These are phyloP conservation scores for Taiozyma sp. DNA, from an alignment of 1,139 yeast genomes.

Conservation along the genomic window DNA sequence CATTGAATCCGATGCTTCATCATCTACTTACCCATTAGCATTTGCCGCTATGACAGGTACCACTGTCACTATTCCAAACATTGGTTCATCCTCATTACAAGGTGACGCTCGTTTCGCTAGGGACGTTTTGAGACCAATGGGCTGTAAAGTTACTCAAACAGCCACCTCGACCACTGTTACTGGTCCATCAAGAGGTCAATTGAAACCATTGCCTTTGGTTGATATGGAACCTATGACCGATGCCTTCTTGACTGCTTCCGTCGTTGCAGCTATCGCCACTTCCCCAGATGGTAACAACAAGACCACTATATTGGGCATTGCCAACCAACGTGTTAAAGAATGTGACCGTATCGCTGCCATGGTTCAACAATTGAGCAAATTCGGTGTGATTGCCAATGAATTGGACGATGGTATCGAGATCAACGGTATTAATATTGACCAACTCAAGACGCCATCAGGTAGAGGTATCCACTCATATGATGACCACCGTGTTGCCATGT, in stretches of 20 bases:
- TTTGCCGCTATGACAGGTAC: slow-evolving; percentile 98
- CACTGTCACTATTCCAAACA: slow-evolving; percentile 88
- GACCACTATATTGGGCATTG: slow-evolving; percentile 90
- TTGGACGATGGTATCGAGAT: slow-evolving; percentile 91
- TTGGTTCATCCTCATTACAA: slow-evolving; percentile 87
- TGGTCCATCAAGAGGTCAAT: slow-evolving; percentile 71
- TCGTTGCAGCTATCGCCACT: slow-evolving; percentile 87
- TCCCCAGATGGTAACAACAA: slow-evolving; percentile 36
- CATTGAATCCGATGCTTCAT: slow-evolving; percentile 97
- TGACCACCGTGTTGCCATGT: slow-evolving; percentile 98
- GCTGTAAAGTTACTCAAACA: slow-evolving; percentile 82
- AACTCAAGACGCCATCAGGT: slow-evolving; percentile 47
- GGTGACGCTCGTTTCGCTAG: slow-evolving; percentile 98
- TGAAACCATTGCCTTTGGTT: slow-evolving; percentile 67
- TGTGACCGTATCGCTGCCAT: slow-evolving; percentile 96
- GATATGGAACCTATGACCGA: slow-evolving; percentile 99
- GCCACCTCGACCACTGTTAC: slow-evolving; percentile 84
- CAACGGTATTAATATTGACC: slow-evolving; percentile 52
- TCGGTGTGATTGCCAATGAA: slow-evolving; percentile 83
- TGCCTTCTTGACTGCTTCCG: slow-evolving; percentile 95
- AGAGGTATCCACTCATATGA: slow-evolving; percentile 75
- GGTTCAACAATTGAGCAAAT: slow-evolving; percentile 82
- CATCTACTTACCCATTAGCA: slow-evolving; percentile 97
- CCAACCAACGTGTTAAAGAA: slow-evolving; percentile 96
- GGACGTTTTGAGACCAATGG: slow-evolving; percentile 93